Conservation (phyloP, 2,329 filamentous ascomycete species). For the Botrytis fabae region DNA sequence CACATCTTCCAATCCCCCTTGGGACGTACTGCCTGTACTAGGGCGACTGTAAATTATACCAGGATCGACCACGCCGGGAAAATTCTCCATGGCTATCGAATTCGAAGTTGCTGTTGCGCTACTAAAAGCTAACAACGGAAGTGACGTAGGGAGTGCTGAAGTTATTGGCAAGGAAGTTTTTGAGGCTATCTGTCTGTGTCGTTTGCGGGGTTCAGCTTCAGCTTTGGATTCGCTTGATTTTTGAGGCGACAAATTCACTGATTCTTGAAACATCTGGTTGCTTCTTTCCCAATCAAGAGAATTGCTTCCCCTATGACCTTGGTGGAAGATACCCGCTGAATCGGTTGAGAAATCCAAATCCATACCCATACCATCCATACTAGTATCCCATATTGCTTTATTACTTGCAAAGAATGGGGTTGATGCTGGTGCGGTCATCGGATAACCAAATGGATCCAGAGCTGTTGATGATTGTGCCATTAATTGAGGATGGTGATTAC, state of each 20-base stretch:
- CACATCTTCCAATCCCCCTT: conserved; percentile 33
- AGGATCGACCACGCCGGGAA: conserved; percentile 56
- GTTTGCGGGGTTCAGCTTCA: conserved; percentile 40
- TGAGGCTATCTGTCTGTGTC: conserved; percentile 52
- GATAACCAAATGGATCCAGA: conserved; percentile 59
- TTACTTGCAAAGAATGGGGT: conserved; percentile 48
- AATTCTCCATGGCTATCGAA: conserved; percentile 51
- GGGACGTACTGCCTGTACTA: conserved; percentile 28
- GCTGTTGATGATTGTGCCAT: conserved; percentile 50
- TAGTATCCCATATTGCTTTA: conserved; percentile 55
- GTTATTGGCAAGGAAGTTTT: conserved; percentile 32
- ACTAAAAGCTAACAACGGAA: conserved; percentile 45
- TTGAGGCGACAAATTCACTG: conserved; percentile 32
- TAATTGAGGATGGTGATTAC: conserved; percentile 49
- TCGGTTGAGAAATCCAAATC: conserved; percentile 58
- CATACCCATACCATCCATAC: conserved; percentile 60
- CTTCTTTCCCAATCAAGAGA: conserved; percentile 59
- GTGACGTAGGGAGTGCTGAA: conserved; percentile 45
- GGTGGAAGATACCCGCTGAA: conserved; percentile 36
- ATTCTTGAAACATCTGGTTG: conserved; percentile 56
- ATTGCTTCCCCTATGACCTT: conserved; percentile 49
- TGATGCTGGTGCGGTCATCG: conserved; percentile 57
- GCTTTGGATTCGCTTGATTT: conserved; percentile 26
- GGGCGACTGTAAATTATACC: conserved; percentile 56
- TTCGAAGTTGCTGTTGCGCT: conserved; percentile 47